Evolutionary conservation across 257 asterid species (phyloP).

Genomic region (Solanum peruvianum): DNA sequence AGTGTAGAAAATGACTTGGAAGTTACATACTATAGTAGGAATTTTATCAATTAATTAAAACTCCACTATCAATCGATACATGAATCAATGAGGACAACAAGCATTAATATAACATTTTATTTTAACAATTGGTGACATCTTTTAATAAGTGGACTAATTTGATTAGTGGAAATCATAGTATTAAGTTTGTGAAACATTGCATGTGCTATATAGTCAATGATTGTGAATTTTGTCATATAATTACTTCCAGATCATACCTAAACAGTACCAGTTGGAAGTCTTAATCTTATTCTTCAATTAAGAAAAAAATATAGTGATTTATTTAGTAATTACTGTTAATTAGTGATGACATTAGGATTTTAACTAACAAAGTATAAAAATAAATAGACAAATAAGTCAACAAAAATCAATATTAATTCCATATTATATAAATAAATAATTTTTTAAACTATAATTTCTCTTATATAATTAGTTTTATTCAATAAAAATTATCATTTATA

Average conservation of each 20-base stretch:
- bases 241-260: neutral
- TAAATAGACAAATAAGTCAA: neutral
- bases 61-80: neutral
- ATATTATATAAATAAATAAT: no score
- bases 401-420: no score
- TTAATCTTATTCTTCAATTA: neutral
- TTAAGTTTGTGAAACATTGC: neutral
- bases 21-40: neutral
- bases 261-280: neutral
- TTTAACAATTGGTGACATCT: neutral
- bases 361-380: neutral
- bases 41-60: neutral
- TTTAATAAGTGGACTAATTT: neutral
- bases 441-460: neutral
- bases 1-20: neutral
- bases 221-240: neutral
- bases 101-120: neutral
- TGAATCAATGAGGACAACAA: neutral
- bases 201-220: neutral
- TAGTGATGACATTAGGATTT: neutral
- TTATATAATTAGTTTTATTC: neutral
- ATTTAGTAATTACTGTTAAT: neutral
- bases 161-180: neutral
- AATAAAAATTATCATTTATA: rapidly evolving
- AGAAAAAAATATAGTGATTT: neutral